These are phyloP conservation scores for Primulina huaijiensis DNA, from an alignment of 257 asterid species.

Conservation along the genomic window DNA sequence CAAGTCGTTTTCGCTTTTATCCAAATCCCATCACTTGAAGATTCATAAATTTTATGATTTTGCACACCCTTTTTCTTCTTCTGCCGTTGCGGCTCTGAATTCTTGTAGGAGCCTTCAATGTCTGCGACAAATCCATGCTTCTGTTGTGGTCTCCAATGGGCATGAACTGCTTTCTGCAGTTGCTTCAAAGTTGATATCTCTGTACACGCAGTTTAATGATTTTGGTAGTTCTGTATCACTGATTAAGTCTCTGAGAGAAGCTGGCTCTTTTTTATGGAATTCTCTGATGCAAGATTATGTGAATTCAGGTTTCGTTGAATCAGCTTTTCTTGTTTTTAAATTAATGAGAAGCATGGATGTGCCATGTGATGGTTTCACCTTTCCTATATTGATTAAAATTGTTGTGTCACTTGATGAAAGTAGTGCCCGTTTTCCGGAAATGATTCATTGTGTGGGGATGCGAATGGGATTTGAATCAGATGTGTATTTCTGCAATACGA, in stretches of 20 bases:
- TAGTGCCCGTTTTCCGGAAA: conserved; percentile 26
- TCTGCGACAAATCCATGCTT: conserved; percentile 41
- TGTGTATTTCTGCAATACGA: conserved; percentile 41
- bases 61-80: conserved; percentile 12
- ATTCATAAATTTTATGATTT: conserved; percentile 9
- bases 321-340: conserved; percentile 33
- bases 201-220: conserved; percentile 32
- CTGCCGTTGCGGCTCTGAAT: conserved; percentile 21
- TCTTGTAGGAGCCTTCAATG: conserved; percentile 34
- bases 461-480: conserved; percentile 41
- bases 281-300: conserved; percentile 32
- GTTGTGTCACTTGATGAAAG: conserved; percentile 17
- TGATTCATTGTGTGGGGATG: conserved; percentile 39
- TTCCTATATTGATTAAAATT: conserved; percentile 37
- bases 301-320: conserved; percentile 25
- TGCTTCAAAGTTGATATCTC: conserved; percentile 33
- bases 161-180: conserved; percentile 3
- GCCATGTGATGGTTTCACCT: conserved; percentile 44
- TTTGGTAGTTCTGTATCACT: conserved; percentile 27
- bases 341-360: conserved; percentile 41
- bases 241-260: conserved; percentile 27
- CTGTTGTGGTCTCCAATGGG: conserved; percentile 29
- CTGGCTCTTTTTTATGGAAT: conserved; percentile 40
- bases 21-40: conserved; percentile 32
- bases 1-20: conserved; percentile 5